Conservation (phyloP, 164 flowering plant genomes). For the Liriodendron chinense region DNA sequence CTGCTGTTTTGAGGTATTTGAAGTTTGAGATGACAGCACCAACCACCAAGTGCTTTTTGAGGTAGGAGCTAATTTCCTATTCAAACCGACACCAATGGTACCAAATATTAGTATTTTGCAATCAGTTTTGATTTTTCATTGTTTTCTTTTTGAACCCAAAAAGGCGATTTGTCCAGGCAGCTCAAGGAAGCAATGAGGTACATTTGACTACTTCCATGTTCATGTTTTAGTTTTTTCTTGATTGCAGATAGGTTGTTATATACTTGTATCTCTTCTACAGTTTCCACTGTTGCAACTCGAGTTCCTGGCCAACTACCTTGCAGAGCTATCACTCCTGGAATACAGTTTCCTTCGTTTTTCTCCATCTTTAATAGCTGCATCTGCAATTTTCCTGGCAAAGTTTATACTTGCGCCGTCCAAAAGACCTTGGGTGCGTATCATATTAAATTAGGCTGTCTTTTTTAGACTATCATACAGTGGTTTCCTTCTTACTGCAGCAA, state of each 20-base stretch:
- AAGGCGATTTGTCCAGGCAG: constrained; percentile 89
- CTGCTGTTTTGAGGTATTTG: constrained; percentile 73
- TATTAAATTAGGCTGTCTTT: not conserved
- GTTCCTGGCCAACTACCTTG: constrained; percentile 75
- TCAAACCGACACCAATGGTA: not conserved
- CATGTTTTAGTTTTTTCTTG: not conserved
- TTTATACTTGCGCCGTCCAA: constrained; percentile 58
- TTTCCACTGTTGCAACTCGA: constrained; percentile 70
- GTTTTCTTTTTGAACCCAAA: not conserved
- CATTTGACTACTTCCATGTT: not conserved
- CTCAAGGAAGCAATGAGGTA: constrained; percentile 77
- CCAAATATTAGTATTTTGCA: not conserved
- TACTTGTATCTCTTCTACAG: constrained; percentile 26
- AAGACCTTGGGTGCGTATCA: constrained; percentile 81
- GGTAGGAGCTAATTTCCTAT: constrained; percentile 34
- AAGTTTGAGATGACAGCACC: constrained; percentile 97
- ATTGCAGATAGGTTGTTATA: not conserved
- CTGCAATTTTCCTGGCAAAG: constrained; percentile 78
- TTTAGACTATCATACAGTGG: not conserved
- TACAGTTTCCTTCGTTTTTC: constrained; percentile 74
- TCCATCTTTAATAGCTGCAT: constrained; percentile 86
- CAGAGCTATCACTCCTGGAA: constrained; percentile 90
- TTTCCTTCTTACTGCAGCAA: not conserved
- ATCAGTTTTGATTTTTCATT: constrained; percentile 4
- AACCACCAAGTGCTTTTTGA: constrained; percentile 81